These are phyloP conservation scores for Puccinia coronata DNA, from an alignment of 1,284 basidiomycete species.

Conservation along the genomic window DNA sequence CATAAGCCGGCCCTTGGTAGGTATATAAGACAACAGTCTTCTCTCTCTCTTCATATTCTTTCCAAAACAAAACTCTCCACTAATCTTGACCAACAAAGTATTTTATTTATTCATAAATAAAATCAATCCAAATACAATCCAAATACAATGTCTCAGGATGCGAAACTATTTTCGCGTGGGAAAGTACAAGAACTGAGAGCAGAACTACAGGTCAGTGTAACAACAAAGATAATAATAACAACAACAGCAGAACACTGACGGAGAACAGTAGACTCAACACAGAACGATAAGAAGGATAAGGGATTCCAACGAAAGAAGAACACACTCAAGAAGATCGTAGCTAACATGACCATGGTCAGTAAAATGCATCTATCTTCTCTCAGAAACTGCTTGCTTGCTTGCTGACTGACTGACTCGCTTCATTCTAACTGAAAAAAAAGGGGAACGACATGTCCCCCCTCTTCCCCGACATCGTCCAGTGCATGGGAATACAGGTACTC, in stretches of 20 bases:
- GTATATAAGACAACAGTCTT: too few relatives aligned
- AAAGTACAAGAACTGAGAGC: conserved; percentile 57
- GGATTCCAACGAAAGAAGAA: conserved; percentile 56
- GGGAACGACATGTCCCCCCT: conserved; percentile 79
- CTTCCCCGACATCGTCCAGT: conserved; percentile 85
- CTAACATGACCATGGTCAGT: conserved; percentile 58
- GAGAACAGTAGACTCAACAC: background rate
- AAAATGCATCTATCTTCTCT: background rate
- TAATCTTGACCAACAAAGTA: too few relatives aligned
- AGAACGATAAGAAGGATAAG: conserved; percentile 58
- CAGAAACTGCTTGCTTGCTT: too few relatives aligned
- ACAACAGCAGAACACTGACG: background rate
- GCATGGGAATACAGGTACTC: conserved; percentile 79
- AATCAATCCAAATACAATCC: background rate
- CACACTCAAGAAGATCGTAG: conserved; percentile 58
- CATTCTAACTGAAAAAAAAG: background rate
- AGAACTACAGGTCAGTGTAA: conserved; percentile 55
- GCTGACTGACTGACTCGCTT: too few relatives aligned
- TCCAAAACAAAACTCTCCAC: too few relatives aligned
- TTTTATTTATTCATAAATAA: background rate
- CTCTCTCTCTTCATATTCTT: too few relatives aligned
- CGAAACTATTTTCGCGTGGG: conserved; percentile 58
- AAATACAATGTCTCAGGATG: conserved; percentile 53
- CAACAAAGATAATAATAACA: too few relatives aligned
- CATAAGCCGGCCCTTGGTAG: background rate